These are phyloP conservation scores for Zoysia japonica DNA, from an alignment of 176 grass and related monocot genomes.

Conservation along the genomic window DNA sequence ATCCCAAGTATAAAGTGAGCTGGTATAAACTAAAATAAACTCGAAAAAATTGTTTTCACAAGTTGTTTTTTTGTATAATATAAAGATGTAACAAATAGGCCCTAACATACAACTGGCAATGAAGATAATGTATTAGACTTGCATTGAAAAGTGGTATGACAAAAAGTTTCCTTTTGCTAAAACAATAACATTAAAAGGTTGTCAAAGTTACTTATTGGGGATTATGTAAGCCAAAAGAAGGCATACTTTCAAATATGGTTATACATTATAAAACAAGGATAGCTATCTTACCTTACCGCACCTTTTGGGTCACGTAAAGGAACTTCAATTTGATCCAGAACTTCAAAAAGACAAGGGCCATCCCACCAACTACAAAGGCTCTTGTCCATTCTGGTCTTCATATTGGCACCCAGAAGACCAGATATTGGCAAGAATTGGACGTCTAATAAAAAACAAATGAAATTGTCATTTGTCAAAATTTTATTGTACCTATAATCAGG, in stretches of 20 bases:
- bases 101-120: not conserved
- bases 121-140: constrained; percentile 1
- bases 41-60: no score
- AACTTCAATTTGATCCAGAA: constrained; percentile 82
- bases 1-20: no score
- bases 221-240: not conserved
- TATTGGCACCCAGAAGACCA: constrained; percentile 84
- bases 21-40: no score
- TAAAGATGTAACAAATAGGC: no score
- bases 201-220: not conserved
- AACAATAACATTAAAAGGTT: not conserved
- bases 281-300: constrained; percentile 64
- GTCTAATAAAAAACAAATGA: constrained; percentile 57
- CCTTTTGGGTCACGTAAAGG: constrained; percentile 89
- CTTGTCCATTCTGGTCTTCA: constrained; percentile 85
- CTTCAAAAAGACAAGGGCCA: constrained; percentile 92
- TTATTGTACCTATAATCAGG: constrained; percentile 6
- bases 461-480: constrained; percentile 8
- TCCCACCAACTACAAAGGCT: constrained; percentile 78
- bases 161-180: not conserved
- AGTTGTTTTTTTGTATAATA: no score
- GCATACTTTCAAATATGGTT: not conserved
- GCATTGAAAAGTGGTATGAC: not conserved
- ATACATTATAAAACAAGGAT: constrained; percentile 7
- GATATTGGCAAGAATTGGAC: constrained; percentile 92